These are phyloP conservation scores for Stemphylium lycopersici DNA, from an alignment of 2,329 filamentous ascomycete genomes.

Conservation along the genomic window DNA sequence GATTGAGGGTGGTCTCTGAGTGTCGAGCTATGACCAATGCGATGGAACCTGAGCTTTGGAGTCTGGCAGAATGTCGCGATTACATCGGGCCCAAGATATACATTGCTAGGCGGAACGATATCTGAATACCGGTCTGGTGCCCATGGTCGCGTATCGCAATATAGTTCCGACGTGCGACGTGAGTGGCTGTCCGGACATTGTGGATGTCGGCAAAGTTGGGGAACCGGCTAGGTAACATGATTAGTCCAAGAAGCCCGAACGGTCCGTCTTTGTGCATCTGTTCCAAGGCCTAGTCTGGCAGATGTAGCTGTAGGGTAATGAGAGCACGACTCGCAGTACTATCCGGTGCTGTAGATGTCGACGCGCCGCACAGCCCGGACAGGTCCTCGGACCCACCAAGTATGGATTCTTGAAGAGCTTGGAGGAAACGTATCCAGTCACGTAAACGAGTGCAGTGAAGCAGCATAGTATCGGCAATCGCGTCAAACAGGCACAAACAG, in stretches of 20 bases:
- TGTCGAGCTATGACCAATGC: neutral
- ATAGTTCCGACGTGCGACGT: neutral
- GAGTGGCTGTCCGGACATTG: slow-evolving; percentile 2
- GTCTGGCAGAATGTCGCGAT: neutral
- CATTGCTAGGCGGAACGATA: neutral
- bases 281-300: neutral
- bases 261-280: neutral
- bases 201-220: slow-evolving; percentile 9
- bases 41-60: neutral
- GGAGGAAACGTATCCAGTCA: no score
- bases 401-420: no score
- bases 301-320: neutral
- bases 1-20: neutral
- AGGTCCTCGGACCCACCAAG: no score
- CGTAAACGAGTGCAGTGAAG: neutral
- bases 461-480: neutral
- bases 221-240: slow-evolving; percentile 8
- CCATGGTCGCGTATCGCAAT: neutral
- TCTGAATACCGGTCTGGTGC: neutral
- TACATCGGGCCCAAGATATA: neutral
- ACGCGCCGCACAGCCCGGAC: no score
- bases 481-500: neutral
- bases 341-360: neutral
- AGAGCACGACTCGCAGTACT: neutral
- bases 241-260: slow-evolving; percentile 7